Base-by-base conservation (phyloP, 2,329 filamentous ascomycete genomes). In the Aaosphaeria arxii region DNA sequence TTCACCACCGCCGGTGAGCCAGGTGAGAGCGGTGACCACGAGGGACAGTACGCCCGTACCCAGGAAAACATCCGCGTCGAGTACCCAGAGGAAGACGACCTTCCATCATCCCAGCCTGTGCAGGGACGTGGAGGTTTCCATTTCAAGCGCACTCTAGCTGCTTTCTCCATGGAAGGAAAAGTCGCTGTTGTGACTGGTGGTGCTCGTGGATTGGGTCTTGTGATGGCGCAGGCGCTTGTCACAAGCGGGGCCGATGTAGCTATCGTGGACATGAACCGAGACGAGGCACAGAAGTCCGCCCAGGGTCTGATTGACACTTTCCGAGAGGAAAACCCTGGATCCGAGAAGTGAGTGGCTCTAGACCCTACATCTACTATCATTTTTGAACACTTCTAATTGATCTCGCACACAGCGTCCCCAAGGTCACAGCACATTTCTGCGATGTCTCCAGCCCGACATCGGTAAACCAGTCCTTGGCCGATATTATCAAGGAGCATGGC, bases 211-310 rank as follows among this genome's bases (percentile, higher is more conserved):
- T 73, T 97, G 49, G 92, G 92, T 36, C 77, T 96, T 52, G 91
- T 95, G 59, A 96, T 97, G 88, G 88, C 87, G 44, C 91, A 96
- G 75, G 91, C 88, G 42, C 83, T 96, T 71, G 88, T 96, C 45
- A 86, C 89, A 45, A 94, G 88, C 46, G 92, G 92, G 45, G 88
- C 89, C 7, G 86, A 95, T 69, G 79, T 96, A 53, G 92, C 92
- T 39, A 88, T 97, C 71, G 90, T 96, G 38, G 92, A 97, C 70
- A 77, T 96, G 75, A 96, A 97, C 74, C 87, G 89, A 77, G 87
- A 92, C 38, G 90, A 96, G 72, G 92, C 89, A 7, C 79, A 86
- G 64, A 83, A 83, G 61, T 88, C 94, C 67, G 90, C 90, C 11
- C 67, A 83, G 57, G 81, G 83, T 53, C 79, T 96, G 31, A 78